Conservation (phyloP, 192 early-diverging fungal genomes). For the Coemansia sp. region DNA sequence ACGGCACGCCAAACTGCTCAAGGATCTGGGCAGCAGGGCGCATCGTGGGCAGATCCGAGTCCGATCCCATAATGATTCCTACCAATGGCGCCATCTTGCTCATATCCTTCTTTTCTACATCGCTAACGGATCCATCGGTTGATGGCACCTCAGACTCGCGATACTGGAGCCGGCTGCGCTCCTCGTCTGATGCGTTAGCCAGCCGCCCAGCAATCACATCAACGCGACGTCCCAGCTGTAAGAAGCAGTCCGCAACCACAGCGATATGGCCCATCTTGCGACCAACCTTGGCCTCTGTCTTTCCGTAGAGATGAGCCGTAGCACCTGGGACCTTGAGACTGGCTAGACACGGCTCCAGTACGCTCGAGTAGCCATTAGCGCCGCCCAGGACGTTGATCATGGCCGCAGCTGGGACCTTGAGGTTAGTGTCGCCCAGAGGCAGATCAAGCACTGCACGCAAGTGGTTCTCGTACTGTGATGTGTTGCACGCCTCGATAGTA, state of each 20-base stretch:
- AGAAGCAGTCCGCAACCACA: slow-evolving; percentile 81
- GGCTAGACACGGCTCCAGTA: slow-evolving; percentile 49
- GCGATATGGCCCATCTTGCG: slow-evolving; percentile 99
- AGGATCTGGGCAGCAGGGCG: slow-evolving; percentile 87
- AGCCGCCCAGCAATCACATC: slow-evolving; percentile 59
- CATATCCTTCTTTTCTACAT: slow-evolving; percentile 33
- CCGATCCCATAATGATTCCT: slow-evolving; percentile 98
- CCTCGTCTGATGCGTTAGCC: slow-evolving; percentile 46
- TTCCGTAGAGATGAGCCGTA: slow-evolving; percentile 94
- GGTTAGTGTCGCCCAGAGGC: slow-evolving; percentile 79
- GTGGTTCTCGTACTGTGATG: slow-evolving; percentile 96
- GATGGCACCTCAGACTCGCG: slow-evolving; percentile 10
- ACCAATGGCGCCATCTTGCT: slow-evolving; percentile 68
- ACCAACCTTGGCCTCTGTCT: slow-evolving; percentile 79
- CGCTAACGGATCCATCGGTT: slow-evolving; percentile 24
- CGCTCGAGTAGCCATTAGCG: slow-evolving; percentile 59
- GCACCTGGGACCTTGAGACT: slow-evolving; percentile 80
- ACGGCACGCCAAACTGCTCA: slow-evolving; percentile 85
- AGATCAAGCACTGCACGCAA: slow-evolving; percentile 87
- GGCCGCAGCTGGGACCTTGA: slow-evolving; percentile 87
- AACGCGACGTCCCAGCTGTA: slow-evolving; percentile 69
- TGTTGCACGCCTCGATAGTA: slow-evolving; percentile 95
- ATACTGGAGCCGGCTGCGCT: slow-evolving; percentile 35
- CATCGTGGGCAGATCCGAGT: slow-evolving; percentile 96
- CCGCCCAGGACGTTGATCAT: slow-evolving; percentile 97